These are phyloP conservation scores for Colletotrichum falcatum DNA, from an alignment of 2,329 filamentous ascomycete genomes.

Conservation along the genomic window DNA sequence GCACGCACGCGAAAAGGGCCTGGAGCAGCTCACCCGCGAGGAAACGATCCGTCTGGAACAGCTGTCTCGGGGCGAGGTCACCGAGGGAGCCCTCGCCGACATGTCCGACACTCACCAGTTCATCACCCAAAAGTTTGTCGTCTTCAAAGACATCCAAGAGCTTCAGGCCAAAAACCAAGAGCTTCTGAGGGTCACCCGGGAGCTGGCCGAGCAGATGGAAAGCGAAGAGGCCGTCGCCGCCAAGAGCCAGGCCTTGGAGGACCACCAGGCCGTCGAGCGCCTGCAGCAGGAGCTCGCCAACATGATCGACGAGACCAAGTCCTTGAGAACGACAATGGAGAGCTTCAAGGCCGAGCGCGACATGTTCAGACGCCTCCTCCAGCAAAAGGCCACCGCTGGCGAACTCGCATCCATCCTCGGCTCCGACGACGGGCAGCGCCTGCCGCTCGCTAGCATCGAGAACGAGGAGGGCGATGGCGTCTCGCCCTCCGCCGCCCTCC, in stretches of 20 bases:
- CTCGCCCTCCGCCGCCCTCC: constrained; percentile 75
- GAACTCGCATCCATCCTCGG: constrained; percentile 78
- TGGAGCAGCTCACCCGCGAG: constrained; percentile 76
- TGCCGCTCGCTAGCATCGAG: constrained; percentile 70
- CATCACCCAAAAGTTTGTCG: constrained; percentile 89
- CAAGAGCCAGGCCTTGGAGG: constrained; percentile 71
- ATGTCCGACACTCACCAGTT: constrained; percentile 88
- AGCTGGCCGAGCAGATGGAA: constrained; percentile 90
- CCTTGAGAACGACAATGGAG: constrained; percentile 85
- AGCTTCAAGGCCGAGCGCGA: constrained; percentile 96
- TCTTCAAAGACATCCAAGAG: constrained; percentile 87
- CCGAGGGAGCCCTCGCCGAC: constrained; percentile 77
- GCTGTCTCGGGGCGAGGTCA: constrained; percentile 80
- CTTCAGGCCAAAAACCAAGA: constrained; percentile 91
- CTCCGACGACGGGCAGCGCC: constrained; percentile 69
- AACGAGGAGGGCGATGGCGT: constrained; percentile 64
- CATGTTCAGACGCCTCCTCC: constrained; percentile 95
- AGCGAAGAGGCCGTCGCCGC: constrained; percentile 83
- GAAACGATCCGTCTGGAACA: constrained; percentile 82
- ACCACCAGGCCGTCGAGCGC: constrained; percentile 78
- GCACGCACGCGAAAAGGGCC: constrained; percentile 83
- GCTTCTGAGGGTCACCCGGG: constrained; percentile 82
- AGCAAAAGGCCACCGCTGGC: constrained; percentile 72
- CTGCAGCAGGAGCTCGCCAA: constrained; percentile 79
- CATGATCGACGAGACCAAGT: constrained; percentile 85